Base-by-base conservation (phyloP, 805 yeast genomes). In the Metschnikowia colocasiae region DNA sequence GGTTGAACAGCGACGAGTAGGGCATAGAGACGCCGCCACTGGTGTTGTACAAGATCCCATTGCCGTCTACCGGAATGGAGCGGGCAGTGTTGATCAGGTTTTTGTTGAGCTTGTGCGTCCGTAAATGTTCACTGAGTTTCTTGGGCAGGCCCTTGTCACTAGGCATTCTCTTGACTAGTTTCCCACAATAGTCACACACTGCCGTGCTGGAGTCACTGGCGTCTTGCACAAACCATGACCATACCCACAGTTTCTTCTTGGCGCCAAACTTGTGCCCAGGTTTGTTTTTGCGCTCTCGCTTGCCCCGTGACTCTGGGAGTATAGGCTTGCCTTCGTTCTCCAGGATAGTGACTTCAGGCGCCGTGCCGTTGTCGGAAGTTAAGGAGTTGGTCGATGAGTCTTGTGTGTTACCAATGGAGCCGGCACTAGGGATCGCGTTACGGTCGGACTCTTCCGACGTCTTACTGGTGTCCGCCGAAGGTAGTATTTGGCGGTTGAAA, bases 221-320 rank as follows among this genome's bases (percentile, higher is more conserved):
- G 56, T 78, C 82, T 55, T 80, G 83, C 12, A 68, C 68, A 55
- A 79, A 80, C 83, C 84, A 80, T 18, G 73, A 62, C 84, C 84
- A 80, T 12, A 79, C 83, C 83, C 83, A 80, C 27, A 81, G 77
- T 53, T 73, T 75, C 69, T 79, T 79, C 56, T 78, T 79, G 15
- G 84, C 84, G 15, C 84, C 84, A 50, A 77, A 78, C 54, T 72
- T 75, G 53, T 75, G 80, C 6, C 82, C 82, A 1, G 81, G 81
- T 44, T 76, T 66, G 56, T 76, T 76, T 18, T 62, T 64, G 19
- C 73, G 63, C 41, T 64, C 71, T 35, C 59, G 58, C 49, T 62
- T 64, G 22, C n/a, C 1, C 45, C 20, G 27, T 8, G 18, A 23
- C 25, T 35, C 48, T 3, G 26, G 18, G 2, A 20, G 18, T 16